Percentiles rank a stretch among this genome's conserved stretches.
Evolutionary conservation across 73 alveolate species (phyloP).

Genomic region (Stentor coeruleus): DNA sequence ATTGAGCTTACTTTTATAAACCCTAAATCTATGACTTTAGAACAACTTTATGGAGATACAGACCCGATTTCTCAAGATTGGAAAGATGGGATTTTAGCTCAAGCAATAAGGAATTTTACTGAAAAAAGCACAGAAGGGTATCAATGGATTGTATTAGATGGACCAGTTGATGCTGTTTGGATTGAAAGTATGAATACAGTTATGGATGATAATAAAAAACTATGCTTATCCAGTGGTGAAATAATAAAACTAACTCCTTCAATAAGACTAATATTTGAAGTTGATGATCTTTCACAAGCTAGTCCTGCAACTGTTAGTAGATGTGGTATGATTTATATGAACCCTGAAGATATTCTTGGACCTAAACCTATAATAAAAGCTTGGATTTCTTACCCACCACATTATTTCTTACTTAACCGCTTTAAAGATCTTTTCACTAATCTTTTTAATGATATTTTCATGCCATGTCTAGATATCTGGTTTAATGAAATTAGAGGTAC

Average conservation of each 20-base stretch:
- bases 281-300: constrained; percentile 95
- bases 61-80: constrained; percentile 96
- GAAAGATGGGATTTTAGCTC: constrained; percentile 96
- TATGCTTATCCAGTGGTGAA: constrained; percentile 96
- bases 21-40: constrained; percentile 94
- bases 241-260: constrained; percentile 90
- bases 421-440: constrained; percentile 34
- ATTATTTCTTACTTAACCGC: too few species aligned
- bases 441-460: constrained; percentile 32
- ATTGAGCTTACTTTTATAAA: constrained; percentile 74
- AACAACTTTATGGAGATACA: constrained; percentile 90
- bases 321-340: constrained; percentile 98
- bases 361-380: constrained; percentile 74
- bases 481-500: constrained; percentile 15
- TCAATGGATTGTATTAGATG: constrained; percentile 96
- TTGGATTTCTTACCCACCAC: constrained; percentile 86
- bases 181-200: constrained; percentile 98
- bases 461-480: constrained; percentile 31
- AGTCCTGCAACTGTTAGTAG: constrained; percentile 99
- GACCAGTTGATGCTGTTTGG: constrained; percentile 98
- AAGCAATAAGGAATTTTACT: constrained; percentile 84
- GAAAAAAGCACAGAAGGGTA: constrained; percentile 70
- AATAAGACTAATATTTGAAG: constrained; percentile 95
- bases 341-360: constrained; percentile 88
- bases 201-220: constrained; percentile 95